phyloP scores from a whole-genome alignment of 805 yeast species.

The Metschnikowia sp. region DNA sequence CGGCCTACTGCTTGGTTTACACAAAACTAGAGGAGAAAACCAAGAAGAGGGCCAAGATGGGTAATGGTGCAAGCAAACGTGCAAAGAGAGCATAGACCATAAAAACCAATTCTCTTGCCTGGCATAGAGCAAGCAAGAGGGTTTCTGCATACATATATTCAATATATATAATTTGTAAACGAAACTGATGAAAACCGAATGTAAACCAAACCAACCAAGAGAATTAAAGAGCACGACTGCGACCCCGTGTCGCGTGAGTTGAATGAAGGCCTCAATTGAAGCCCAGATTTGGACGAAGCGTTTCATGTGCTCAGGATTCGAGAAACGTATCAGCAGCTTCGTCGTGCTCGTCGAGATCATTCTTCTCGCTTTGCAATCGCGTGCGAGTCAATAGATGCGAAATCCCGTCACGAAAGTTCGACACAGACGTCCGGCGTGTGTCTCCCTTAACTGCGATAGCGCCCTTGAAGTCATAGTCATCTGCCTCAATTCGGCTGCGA shows the following conservation, averaged over 20 bases:
- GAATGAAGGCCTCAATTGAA: neutral
- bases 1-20: constrained; percentile 88
- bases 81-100: constrained; percentile 1
- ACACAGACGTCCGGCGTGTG: constrained; percentile 1
- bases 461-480: constrained; percentile 2
- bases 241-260: neutral
- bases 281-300: neutral
- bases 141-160: constrained; percentile 6
- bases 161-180: constrained; percentile 1
- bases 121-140: neutral
- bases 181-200: neutral
- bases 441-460: neutral
- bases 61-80: neutral
- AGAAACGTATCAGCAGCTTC: constrained; percentile 14
- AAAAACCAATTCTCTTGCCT: neutral
- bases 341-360: constrained; percentile 16
- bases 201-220: constrained; percentile 1
- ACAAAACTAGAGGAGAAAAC: constrained; percentile 65
- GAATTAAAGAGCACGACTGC: neutral
- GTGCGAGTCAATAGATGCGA: constrained; percentile 3
- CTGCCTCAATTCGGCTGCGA: constrained; percentile 7
- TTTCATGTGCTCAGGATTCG: constrained; percentile 9
- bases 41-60: constrained; percentile 5
- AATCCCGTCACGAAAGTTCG: constrained; percentile 9
- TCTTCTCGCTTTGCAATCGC: constrained; percentile 11